Evolutionary conservation across 768 basidiomycete genomes (phyloP).

Genomic region (Tephrocybe sp.): DNA sequence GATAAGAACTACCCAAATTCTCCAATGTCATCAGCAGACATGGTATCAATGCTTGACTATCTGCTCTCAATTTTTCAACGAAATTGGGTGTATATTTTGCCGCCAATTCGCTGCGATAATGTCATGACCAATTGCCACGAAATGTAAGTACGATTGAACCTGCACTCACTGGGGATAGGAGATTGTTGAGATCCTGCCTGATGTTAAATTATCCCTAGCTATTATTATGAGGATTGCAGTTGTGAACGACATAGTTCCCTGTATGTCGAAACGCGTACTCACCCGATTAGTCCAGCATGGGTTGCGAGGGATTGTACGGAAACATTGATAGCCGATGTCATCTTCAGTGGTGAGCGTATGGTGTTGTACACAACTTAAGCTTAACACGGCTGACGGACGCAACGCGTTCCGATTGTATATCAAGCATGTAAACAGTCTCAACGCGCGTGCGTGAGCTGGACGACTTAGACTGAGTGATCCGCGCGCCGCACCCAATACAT

Average conservation of each 20-base stretch:
- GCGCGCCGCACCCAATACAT: too few species aligned
- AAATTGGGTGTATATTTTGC: conserved; percentile 36
- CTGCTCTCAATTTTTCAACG: conserved; percentile 25
- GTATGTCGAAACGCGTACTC: not conserved
- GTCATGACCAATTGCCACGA: not conserved
- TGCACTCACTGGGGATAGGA: conserved; percentile 17
- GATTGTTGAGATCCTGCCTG: conserved; percentile 16
- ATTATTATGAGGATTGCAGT: not conserved
- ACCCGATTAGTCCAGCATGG: conserved; percentile 19
- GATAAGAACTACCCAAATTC: conserved; percentile 38
- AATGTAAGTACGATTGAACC: not conserved
- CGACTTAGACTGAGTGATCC: too few species aligned
- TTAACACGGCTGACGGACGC: too few species aligned
- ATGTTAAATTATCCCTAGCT: conserved; percentile 28
- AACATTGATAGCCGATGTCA: conserved; percentile 13
- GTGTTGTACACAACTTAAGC: not conserved
- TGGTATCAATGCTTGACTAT: conserved; percentile 16
- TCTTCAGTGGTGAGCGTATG: not conserved
- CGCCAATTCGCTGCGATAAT: conserved; percentile 26
- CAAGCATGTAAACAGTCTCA: too few species aligned
- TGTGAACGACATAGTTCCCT: not conserved
- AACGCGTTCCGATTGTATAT: too few species aligned
- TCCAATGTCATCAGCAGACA: conserved; percentile 24
- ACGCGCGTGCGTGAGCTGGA: too few species aligned
- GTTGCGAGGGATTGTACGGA: conserved; percentile 16